A percentile compares a stretch with the other conserved stretches of the same genome.
phyloP scores from a whole-genome alignment of 208 protist genomes.

The Acanthamoeba quina region DNA sequence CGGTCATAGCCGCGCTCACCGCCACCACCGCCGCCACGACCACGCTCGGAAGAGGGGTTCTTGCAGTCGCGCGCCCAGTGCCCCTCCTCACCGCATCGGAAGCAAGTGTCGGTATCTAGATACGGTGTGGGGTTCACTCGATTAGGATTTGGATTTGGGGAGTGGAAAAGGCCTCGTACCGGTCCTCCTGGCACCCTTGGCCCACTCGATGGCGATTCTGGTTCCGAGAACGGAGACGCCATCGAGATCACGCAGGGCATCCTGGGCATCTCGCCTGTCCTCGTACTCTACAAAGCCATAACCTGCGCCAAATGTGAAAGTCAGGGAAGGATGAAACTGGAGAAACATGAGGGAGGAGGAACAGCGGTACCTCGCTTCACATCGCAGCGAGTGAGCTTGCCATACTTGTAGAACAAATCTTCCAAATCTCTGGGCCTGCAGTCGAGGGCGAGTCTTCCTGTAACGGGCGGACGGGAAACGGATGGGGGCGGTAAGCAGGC shows the following conservation, averaged over 20 bases:
- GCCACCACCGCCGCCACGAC: not conserved
- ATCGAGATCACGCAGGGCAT: conserved; percentile 59
- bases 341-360: no score
- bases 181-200: conserved; percentile 65
- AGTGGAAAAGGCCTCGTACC: not conserved
- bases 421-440: conserved; percentile 48
- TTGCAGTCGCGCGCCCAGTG: conserved; percentile 69
- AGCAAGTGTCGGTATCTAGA: conserved; percentile 62
- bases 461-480: conserved; percentile 22
- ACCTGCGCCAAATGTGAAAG: not conserved
- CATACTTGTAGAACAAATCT: conserved; percentile 76
- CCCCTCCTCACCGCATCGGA: conserved; percentile 57
- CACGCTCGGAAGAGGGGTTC: not conserved
- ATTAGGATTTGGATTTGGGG: no score
- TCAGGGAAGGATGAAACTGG: no score
- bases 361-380: conserved; percentile 43
- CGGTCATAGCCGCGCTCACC: not conserved
- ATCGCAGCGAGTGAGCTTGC: conserved; percentile 61
- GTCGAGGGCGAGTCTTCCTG: conserved; percentile 62
- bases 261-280: conserved; percentile 73
- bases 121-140: not conserved
- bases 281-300: conserved; percentile 75
- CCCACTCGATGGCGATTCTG: conserved; percentile 68
- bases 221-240: conserved; percentile 25
- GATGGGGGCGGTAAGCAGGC: conserved; percentile 51